Evolutionary conservation across 768 basidiomycete genomes (phyloP).

Genomic region (Megacollybia marginata): DNA sequence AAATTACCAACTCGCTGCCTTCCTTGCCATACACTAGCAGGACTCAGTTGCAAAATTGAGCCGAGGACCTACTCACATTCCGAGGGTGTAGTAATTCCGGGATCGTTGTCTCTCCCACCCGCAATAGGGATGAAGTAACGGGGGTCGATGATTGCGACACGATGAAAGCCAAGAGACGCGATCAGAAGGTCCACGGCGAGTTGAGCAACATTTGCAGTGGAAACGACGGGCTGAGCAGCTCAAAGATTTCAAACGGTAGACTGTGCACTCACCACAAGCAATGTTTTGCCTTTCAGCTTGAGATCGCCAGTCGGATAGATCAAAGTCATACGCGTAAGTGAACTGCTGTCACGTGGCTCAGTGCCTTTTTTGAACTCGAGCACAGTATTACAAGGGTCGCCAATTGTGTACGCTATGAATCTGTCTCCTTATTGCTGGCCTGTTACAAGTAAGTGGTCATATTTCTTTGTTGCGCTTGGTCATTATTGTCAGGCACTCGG

Average conservation of each 20-base stretch:
- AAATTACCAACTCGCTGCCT: constrained; percentile 41
- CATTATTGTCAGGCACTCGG: no score
- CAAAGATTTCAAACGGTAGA: constrained; percentile 6
- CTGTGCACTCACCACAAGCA: constrained; percentile 34
- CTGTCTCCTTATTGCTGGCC: no score
- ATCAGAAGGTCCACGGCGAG: constrained; percentile 71
- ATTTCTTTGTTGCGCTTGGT: no score
- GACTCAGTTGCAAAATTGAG: neutral
- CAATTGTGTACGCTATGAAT: no score
- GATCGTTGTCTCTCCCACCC: constrained; percentile 60
- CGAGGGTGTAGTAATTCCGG: constrained; percentile 64
- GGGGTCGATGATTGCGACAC: constrained; percentile 59
- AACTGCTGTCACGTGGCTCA: no score
- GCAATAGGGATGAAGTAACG: constrained; percentile 61
- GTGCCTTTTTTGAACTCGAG: no score
- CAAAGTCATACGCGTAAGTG: neutral
- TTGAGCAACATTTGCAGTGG: constrained; percentile 77
- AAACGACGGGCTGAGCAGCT: constrained; percentile 54
- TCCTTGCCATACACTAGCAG: constrained; percentile 56
- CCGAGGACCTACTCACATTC: constrained; percentile 49
- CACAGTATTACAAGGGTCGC: no score
- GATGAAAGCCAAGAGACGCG: constrained; percentile 49
- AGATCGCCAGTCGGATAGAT: neutral
- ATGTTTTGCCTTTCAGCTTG: constrained; percentile 24
- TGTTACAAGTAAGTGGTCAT: no score